These are phyloP conservation scores for Camelina sativa DNA, from an alignment of 345 rosid genomes.

Conservation along the genomic window DNA sequence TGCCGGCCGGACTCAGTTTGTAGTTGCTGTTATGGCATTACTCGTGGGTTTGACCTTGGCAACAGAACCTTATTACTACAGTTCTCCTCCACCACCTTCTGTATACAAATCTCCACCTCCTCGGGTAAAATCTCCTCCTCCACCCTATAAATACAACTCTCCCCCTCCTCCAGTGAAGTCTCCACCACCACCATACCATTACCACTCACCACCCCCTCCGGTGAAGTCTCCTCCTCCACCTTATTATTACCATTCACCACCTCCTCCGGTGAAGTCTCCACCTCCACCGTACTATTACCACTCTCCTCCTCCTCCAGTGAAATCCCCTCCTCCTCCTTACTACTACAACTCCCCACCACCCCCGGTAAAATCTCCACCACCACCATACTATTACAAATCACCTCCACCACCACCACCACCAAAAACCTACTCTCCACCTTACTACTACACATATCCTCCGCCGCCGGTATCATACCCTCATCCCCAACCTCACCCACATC, in stretches of 20 bases:
- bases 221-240: constrained; percentile 40
- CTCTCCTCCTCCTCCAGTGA: constrained; percentile 43
- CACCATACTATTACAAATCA: constrained; percentile 41
- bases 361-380: constrained; percentile 26
- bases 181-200: constrained; percentile 41
- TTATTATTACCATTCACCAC: constrained; percentile 45
- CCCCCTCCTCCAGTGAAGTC: constrained; percentile 50
- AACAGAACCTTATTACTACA: constrained; percentile 45
- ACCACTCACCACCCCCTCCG: constrained; percentile 49
- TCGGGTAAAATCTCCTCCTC: constrained; percentile 46
- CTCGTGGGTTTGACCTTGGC: constrained; percentile 32
- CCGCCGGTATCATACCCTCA: constrained; percentile 51
- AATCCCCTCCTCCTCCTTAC: background rate
- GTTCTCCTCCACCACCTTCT: constrained; percentile 53
- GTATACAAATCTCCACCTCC: constrained; percentile 47
- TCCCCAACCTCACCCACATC: constrained; percentile 47
- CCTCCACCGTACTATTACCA: constrained; percentile 27
- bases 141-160: constrained; percentile 41
- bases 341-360: constrained; percentile 46
- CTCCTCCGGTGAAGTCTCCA: constrained; percentile 37
- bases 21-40: constrained; percentile 34
- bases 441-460: constrained; percentile 45
- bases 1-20: constrained; percentile 31
- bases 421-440: constrained; percentile 34
- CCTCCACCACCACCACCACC: constrained; percentile 52